Conservation (phyloP, 2,329 filamentous ascomycete genomes). For the Paecilomyces sp. region DNA sequence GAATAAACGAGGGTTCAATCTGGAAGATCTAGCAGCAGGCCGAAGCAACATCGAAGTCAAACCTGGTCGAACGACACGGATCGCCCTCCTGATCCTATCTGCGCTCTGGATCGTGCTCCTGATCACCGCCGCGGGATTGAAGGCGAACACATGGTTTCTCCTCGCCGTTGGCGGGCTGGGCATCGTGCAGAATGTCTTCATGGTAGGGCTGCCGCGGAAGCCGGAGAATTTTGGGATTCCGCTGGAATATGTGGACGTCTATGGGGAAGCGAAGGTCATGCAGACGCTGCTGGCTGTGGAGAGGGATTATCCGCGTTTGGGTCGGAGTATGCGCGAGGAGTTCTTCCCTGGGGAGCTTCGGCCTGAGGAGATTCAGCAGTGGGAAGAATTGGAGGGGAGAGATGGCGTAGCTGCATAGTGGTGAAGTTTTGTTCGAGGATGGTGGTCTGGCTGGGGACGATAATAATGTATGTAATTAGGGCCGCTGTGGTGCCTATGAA, state of each 20-base stretch:
- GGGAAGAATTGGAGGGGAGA: not conserved
- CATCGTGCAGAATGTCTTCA: slow-evolving; percentile 34
- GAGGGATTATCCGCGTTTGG: slow-evolving; percentile 21
- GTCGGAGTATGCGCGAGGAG: slow-evolving; percentile 19
- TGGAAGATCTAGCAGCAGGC: slow-evolving; percentile 36
- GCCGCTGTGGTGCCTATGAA: too few species aligned
- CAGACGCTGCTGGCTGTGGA: slow-evolving; percentile 22
- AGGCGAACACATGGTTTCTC: slow-evolving; percentile 35
- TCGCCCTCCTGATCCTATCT: slow-evolving; percentile 17
- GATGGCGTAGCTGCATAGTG: too few species aligned
- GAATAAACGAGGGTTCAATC: slow-evolving; percentile 26
- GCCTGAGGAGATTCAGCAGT: not conserved
- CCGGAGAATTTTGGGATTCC: slow-evolving; percentile 25
- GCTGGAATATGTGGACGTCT: slow-evolving; percentile 17
- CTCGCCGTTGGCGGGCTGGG: slow-evolving; percentile 35
- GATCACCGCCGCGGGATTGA: slow-evolving; percentile 31
- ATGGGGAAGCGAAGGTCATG: slow-evolving; percentile 26
- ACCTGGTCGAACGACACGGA: slow-evolving; percentile 9
- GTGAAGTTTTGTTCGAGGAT: too few species aligned
- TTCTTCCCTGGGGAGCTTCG: slow-evolving; percentile 21
- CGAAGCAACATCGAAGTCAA: slow-evolving; percentile 6
- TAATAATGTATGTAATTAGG: too few species aligned
- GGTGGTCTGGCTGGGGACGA: too few species aligned
- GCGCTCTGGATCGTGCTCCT: slow-evolving; percentile 36
- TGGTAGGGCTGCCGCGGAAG: slow-evolving; percentile 21